These are phyloP conservation scores for Mortierella sp. DNA, from an alignment of 371 early-diverging fungal genomes.

Conservation along the genomic window DNA sequence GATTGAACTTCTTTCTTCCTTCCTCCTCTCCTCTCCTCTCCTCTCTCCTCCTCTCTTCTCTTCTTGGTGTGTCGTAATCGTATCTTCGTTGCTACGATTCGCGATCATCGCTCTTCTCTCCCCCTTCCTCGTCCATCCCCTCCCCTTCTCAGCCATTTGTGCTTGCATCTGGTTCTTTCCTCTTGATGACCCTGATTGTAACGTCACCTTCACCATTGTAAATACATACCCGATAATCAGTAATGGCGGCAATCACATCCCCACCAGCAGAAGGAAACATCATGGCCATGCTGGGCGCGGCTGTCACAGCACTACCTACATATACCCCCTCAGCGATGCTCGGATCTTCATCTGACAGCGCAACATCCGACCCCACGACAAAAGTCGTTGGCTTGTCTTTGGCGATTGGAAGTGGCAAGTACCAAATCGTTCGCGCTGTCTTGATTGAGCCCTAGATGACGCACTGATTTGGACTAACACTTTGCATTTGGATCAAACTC, in stretches of 20 bases:
- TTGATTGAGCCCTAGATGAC: not conserved
- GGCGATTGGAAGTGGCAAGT: slow-evolving; percentile 76
- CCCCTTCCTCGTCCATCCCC: not conserved
- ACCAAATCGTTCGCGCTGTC: too few species aligned
- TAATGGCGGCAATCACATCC: slow-evolving; percentile 1
- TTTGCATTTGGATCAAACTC: not conserved
- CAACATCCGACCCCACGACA: slow-evolving; percentile 51
- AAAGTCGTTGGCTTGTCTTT: slow-evolving; percentile 87
- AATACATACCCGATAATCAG: not conserved
- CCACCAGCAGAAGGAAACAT: not conserved
- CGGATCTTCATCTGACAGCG: not conserved
- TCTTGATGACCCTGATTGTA: slow-evolving; percentile 9
- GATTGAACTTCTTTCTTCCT: not conserved
- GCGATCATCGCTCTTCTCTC: slow-evolving; percentile 1
- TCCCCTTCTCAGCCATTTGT: not conserved
- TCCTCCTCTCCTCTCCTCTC: not conserved
- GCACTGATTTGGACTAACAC: not conserved
- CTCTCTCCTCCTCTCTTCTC: not conserved
- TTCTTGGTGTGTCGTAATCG: slow-evolving; percentile 8
- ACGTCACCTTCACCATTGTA: not conserved
- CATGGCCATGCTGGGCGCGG: not conserved
- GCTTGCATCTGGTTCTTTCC: not conserved
- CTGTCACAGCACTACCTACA: not conserved
- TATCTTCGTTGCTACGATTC: slow-evolving; percentile 26
- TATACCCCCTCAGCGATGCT: not conserved